Conservation (phyloP, 2,329 filamentous ascomycete genomes). For the Alternaria burnsii region DNA sequence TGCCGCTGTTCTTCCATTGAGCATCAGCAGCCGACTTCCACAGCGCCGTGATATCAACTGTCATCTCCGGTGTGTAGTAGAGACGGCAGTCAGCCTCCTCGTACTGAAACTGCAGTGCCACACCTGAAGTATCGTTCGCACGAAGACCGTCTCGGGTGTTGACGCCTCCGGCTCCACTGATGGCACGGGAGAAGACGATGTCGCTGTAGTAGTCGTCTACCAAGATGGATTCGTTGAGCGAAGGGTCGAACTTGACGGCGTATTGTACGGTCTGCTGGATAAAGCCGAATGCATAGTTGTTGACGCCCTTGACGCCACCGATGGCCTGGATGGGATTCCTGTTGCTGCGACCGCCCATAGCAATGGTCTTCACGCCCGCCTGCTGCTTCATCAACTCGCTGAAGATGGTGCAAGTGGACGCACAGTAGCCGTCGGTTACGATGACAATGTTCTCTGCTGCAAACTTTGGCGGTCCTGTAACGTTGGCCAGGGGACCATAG, state of each 20-base stretch:
- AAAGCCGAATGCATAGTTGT: constrained; percentile 46
- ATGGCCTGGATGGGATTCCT: constrained; percentile 63
- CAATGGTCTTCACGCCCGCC: constrained; percentile 63
- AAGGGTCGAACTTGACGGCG: constrained; percentile 33
- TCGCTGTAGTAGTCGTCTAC: constrained; percentile 35
- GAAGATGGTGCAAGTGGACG: constrained; percentile 66
- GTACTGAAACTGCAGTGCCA: constrained; percentile 51
- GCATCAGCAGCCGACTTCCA: constrained; percentile 53
- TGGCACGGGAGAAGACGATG: constrained; percentile 35
- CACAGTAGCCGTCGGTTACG: constrained; percentile 67
- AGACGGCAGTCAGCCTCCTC: constrained; percentile 52
- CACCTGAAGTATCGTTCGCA: constrained; percentile 40
- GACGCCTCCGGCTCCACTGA: constrained; percentile 30
- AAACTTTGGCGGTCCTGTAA: constrained; percentile 60
- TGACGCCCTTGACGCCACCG: constrained; percentile 62
- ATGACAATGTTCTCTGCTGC: constrained; percentile 61
- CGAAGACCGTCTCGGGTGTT: constrained; percentile 50
- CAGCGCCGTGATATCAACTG: constrained; percentile 47
- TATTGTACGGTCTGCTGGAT: constrained; percentile 39
- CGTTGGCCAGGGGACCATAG: constrained; percentile 52
- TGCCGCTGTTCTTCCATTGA: constrained; percentile 43
- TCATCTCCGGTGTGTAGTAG: constrained; percentile 54
- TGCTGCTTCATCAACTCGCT: constrained; percentile 63
- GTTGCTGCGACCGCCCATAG: constrained; percentile 60
- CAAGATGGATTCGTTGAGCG: constrained; percentile 39